Evolutionary conservation across 495 filamentous ascomycete genomes (phyloP).

Genomic region (Penicillium pancosmium): DNA sequence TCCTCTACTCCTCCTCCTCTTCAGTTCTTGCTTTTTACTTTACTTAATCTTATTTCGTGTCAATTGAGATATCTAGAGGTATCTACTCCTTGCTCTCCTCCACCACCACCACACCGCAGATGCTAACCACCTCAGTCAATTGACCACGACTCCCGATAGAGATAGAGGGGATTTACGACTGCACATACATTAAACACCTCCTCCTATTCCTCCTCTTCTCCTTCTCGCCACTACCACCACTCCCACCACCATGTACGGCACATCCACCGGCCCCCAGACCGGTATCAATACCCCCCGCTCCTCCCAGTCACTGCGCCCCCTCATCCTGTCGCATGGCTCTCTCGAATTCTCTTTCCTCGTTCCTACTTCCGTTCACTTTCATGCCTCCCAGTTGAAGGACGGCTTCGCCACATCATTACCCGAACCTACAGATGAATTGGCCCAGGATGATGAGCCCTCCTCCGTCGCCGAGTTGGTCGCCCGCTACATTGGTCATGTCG

Average conservation of each 20-base stretch:
- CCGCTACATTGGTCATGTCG: constrained; percentile 87
- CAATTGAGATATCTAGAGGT: constrained; percentile 4
- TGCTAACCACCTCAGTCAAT: background rate
- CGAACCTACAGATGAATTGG: constrained; percentile 90
- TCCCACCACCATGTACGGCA: constrained; percentile 75
- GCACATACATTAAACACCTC: background rate
- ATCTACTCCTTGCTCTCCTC: no score
- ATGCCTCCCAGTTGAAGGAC: constrained; percentile 89
- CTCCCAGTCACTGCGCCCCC: constrained; percentile 85
- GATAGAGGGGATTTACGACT: no score
- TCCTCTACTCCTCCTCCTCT: constrained; percentile 26
- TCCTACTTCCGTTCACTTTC: constrained; percentile 92
- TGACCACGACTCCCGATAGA: constrained; percentile 10
- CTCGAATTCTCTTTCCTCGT: constrained; percentile 95
- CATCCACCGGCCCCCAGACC: constrained; percentile 80
- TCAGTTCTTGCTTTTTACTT: constrained; percentile 23
- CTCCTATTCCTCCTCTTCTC: background rate
- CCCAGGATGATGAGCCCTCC: constrained; percentile 96
- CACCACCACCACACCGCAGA: no score
- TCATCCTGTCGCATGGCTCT: constrained; percentile 87
- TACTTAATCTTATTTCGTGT: constrained; percentile 15
- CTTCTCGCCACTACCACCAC: background rate
- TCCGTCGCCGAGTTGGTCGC: constrained; percentile 89
- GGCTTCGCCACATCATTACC: constrained; percentile 82
- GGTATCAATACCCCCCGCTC: constrained; percentile 94